A percentile compares a stretch with the other conserved stretches of the same genome.
These are phyloP conservation scores for Paecilomyces formosus DNA, from an alignment of 2,329 filamentous ascomycete genomes.

Conservation along the genomic window DNA sequence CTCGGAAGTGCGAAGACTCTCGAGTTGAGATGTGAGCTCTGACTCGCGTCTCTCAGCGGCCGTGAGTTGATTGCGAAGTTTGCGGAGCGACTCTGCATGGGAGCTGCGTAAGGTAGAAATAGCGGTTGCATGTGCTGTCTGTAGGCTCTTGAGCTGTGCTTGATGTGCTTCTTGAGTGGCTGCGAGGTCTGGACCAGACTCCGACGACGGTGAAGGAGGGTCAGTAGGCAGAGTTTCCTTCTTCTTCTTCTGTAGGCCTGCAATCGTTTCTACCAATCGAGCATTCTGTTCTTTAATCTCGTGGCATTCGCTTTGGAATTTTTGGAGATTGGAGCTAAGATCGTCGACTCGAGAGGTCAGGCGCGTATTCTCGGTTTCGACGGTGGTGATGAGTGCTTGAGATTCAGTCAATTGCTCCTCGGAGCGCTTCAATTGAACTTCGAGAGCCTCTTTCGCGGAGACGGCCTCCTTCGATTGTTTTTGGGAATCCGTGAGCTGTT, in stretches of 20 bases:
- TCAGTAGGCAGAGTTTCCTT: conserved; percentile 22
- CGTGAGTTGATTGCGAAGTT: conserved; percentile 25
- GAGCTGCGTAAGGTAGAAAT: conserved; percentile 29
- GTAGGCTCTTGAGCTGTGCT: conserved; percentile 27
- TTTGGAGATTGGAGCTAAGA: conserved; percentile 23
- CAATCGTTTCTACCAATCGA: conserved; percentile 21
- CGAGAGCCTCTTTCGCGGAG: conserved; percentile 20
- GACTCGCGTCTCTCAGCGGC: conserved; percentile 28
- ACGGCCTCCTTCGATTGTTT: conserved; percentile 21
- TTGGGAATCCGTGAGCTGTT: conserved; percentile 22
- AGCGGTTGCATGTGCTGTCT: conserved; percentile 28
- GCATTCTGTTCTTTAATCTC: conserved; percentile 24
- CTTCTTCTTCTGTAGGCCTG: conserved; percentile 20
- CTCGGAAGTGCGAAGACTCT: conserved; percentile 15
- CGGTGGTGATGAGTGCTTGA: conserved; percentile 26
- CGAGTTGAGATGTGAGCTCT: conserved; percentile 24
- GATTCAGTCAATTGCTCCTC: conserved; percentile 30
- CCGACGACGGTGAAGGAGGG: conserved; percentile 18
- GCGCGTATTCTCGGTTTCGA: conserved; percentile 32
- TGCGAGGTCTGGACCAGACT: conserved; percentile 9
- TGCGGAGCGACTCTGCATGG: conserved; percentile 28
- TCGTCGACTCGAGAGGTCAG: conserved; percentile 27
- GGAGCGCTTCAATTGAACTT: conserved; percentile 27
- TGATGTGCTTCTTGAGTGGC: conserved; percentile 25
- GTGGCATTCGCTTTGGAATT: conserved; percentile 22